Base-by-base conservation (phyloP, 306 rosid genomes). In the Sechiopsis laciniata region DNA sequence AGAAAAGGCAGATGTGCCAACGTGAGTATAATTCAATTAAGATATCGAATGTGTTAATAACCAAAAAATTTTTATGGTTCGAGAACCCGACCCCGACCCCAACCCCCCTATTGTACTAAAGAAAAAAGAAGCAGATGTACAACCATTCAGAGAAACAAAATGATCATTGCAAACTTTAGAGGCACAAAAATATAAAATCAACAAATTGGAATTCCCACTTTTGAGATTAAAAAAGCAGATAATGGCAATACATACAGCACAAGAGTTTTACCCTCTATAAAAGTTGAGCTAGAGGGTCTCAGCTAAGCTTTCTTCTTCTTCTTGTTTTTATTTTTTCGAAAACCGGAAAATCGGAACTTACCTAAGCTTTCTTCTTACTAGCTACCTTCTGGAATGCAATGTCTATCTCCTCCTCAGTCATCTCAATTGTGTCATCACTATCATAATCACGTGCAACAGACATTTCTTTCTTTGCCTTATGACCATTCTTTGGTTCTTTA, bases 401-500 rank as follows among this genome's bases (percentile, higher is more conserved):
- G 58, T 87, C 94, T 74, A 90, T 90, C 78, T 90, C 97, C 74
- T 88, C 86, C 85, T 88, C 96, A 0, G 96, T 86, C 98, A 93
- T 93, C 85, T 88, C 98, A 13, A 88, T 57, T 12, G 98, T 93
- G 51, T 88, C 96, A 76, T 93, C 96, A 76, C 94, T 93, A 62
- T 93, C 96, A 74, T 87, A 90, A 46, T 74, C 92, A 14, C 26
- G 67, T 56, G 78, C 82, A 61, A 82, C 24, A 66, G 19, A 7
- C 59, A n/a, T 8, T 17, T 58, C 42, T 60, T 60, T 26, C 55
- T 21, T 68, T 68, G 6, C 3, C 35, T 48, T 13, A 68, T 0
- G 20, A 68, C 57, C 57, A 10, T 48, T 68, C 57, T 68, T 21
- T 37, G 16, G 20, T 21, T 68, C 73, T 68, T 48, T 68, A 3